Base-by-base conservation (phyloP, 2,329 filamentous ascomycete genomes). In the Rhynchosporium secalis region DNA sequence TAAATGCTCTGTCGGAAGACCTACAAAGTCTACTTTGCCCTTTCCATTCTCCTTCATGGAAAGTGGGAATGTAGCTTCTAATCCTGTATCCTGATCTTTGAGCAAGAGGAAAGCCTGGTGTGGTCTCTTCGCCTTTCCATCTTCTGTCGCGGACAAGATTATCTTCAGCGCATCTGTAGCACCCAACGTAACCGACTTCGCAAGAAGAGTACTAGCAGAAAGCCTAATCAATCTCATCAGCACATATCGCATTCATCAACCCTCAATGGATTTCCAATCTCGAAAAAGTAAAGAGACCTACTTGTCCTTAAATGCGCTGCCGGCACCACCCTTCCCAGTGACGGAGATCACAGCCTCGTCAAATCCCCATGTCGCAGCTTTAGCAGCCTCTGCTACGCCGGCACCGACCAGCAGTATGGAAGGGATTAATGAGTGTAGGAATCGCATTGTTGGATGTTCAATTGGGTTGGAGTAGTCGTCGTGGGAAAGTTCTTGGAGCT, bases 81-180 rank as follows among this genome's bases (percentile, higher is more conserved):
- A 81, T 41, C 91, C 91, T 10, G 87, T 88, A 12, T 81, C 79
- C 10, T 83, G 79, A 70, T 98, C 92, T 70, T 85, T 87, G 62
- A 99, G 78, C 15, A 95, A 82, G 59, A 99, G 82, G 80, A 97
- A 97, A 5, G 92, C 92, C 78, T 99, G 95, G 77, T 99, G 95
- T 70, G 95, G 92, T 68, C 90, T 86, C 81, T 92, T 94, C 52
- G 85, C 83, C 70, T 86, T 88, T 77, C 87, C 86, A 73, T 85
- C 87, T 72, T 96, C 91, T 74, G 89, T 89, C 8, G 91, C 84
- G 40, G 92, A 96, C 71, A 99, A 79, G 68, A 86, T 78, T 68
- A 99, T 79, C 80, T 95, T 96, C 73, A 98, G 80, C 47, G 86
- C 86, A 73, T 96, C 92, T 59, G 84, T 76, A 59, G 82, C 77